phyloP scores from a whole-genome alignment of 2,329 filamentous ascomycete genomes.

The Aspergillus tanneri region DNA sequence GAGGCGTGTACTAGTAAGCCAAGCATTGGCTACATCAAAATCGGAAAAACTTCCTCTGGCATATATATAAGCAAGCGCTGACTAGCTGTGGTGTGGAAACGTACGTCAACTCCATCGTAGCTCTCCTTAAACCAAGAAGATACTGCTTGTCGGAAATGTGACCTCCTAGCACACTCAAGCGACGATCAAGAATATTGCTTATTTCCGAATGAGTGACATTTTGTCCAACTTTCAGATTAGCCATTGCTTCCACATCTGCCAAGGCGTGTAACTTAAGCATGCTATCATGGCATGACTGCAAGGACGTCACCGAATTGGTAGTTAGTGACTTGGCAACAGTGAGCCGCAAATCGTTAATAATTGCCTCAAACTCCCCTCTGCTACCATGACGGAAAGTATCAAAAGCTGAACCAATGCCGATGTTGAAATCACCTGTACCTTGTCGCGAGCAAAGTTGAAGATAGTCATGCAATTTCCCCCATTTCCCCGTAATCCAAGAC shows the following conservation, averaged over 20 bases:
- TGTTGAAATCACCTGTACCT: constrained; percentile 69
- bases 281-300: constrained; percentile 81
- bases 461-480: constrained; percentile 71
- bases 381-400: constrained; percentile 59
- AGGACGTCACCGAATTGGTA: constrained; percentile 71
- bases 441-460: constrained; percentile 43
- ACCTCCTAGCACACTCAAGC: constrained; percentile 85
- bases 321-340: constrained; percentile 73
- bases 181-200: constrained; percentile 63
- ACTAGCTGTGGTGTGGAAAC: neutral
- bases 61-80: constrained; percentile 27
- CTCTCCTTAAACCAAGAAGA: constrained; percentile 78
- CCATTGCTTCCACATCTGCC: constrained; percentile 80
- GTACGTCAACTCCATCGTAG: constrained; percentile 74
- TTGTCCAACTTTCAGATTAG: constrained; percentile 44
- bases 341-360: constrained; percentile 65
- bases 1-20: constrained; percentile 80
- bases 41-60: constrained; percentile 58
- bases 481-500: constrained; percentile 83
- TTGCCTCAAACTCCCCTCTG: constrained; percentile 52
- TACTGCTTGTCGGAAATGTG: constrained; percentile 94
- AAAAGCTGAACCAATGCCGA: constrained; percentile 70
- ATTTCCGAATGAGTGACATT: constrained; percentile 26
- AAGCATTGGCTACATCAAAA: constrained; percentile 75
- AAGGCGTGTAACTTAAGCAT: constrained; percentile 84